A percentile compares a stretch with the other conserved stretches of the same genome.
phyloP scores from a whole-genome alignment of 1,139 yeast species.

The Blastobotrys capitulatus region DNA sequence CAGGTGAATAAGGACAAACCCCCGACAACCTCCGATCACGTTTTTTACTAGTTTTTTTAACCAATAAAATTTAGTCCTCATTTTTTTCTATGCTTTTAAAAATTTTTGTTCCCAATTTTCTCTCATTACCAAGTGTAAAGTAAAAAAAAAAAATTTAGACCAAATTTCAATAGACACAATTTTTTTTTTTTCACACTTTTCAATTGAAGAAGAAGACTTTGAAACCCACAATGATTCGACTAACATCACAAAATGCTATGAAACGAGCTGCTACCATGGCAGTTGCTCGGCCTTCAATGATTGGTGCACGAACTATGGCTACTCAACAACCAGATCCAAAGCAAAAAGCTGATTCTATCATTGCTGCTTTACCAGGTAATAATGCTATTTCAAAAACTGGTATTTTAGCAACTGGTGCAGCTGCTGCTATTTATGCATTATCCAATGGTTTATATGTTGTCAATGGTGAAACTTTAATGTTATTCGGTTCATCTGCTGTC shows the following conservation, averaged over 20 bases:
- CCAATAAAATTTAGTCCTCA: background rate
- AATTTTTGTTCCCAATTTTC: background rate
- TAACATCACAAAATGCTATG: slow-evolving; percentile 22
- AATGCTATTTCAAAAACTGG: slow-evolving; percentile 87
- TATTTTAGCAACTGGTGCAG: slow-evolving; percentile 88
- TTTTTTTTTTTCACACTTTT: background rate
- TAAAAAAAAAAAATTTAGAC: background rate
- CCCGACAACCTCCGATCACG: background rate
- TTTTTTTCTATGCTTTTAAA: background rate
- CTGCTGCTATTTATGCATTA: slow-evolving; percentile 90
- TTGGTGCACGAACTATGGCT: slow-evolving; percentile 30
- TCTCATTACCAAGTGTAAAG: background rate
- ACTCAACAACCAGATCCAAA: slow-evolving; percentile 60
- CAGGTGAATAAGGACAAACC: background rate
- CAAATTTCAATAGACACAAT: background rate
- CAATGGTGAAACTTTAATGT: slow-evolving; percentile 88
- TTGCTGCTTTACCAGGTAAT: slow-evolving; percentile 93
- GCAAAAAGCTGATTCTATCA: slow-evolving; percentile 82
- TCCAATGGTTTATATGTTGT: slow-evolving; percentile 88
- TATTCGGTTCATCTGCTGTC: slow-evolving; percentile 74
- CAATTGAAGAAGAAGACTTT: too few relatives aligned
- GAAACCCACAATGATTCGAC: slow-evolving; percentile 22
- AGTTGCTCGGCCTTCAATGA: slow-evolving; percentile 23
- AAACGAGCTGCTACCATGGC: slow-evolving; percentile 19
- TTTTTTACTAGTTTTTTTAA: background rate